Base-by-base conservation (phyloP, 345 rosid genomes). In the Eucalyptus pauciflora region DNA sequence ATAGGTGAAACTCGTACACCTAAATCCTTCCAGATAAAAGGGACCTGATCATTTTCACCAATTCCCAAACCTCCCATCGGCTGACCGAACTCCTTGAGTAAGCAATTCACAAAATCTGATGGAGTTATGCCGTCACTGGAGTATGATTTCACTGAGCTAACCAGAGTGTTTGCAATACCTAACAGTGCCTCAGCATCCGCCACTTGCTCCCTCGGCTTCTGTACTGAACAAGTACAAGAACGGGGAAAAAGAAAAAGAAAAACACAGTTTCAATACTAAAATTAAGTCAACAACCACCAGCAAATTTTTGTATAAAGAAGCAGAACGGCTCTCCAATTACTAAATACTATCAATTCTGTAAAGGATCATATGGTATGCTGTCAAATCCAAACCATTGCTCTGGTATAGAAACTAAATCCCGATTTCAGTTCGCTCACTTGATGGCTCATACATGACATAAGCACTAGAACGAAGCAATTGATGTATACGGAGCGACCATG, bases 141-240 rank as follows among this genome's bases (percentile, higher is more conserved):
- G 54, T 93, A 95, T 20, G 98, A 95, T 93, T 95, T 95, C 20
- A 95, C 97, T 7, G 98, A 96, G 56, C 94, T 89, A 89, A 94
- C 93, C 92, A 98, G 89, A 7, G 98, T 91, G 91, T 89, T 94
- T 33, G 99, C 90, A 37, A 98, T 91, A 86, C 94, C 99, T 89
- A 95, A 64, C 88, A 98, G 92, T 12, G 98, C 98, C 90, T 98
- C 99, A 17, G 99, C 99, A 91, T 97, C 99, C 13, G 97, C 98
- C 69, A 98, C 93, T 90, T 96, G 98, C 91, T 98, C 99, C 92
- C 99, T 94, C 2, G 99, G 99, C 92, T 93, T 97, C 62, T 90
- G 94, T 88, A 98, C 99, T 96, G 93, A 64, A 85, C 52, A 60
- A 62, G 13, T 45, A 31, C 49, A 33, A 87, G n/a, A 22, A 83